Percentiles rank a stretch among this genome's conserved stretches.
Conservation (phyloP, 2,329 filamentous ascomycete genomes). For the Claviceps citrina region DNA sequence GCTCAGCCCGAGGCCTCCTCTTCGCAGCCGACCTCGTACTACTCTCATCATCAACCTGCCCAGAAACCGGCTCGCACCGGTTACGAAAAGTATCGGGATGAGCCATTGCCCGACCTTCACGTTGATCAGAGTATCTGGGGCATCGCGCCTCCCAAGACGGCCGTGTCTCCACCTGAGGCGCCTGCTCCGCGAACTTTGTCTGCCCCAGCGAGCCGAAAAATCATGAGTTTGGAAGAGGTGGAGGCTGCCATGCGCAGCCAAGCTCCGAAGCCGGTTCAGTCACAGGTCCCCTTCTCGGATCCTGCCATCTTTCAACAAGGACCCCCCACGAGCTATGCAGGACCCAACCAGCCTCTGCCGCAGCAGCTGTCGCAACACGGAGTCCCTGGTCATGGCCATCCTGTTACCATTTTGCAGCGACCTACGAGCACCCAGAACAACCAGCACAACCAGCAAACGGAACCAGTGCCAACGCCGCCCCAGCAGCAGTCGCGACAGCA, state of each 20-base stretch:
- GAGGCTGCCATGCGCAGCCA: conserved; percentile 80
- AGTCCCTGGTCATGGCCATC: conserved; percentile 27
- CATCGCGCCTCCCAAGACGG: conserved; percentile 40
- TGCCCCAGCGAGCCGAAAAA: conserved; percentile 43
- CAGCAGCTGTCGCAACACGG: conserved; percentile 17
- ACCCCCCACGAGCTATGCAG: conserved; percentile 11
- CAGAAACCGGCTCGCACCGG: conserved; percentile 57
- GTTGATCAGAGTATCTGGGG: conserved; percentile 92
- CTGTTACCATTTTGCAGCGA: conserved; percentile 40
- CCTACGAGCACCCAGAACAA: conserved; percentile 27
- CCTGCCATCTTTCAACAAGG: conserved; percentile 15
- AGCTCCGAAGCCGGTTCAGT: conserved; percentile 32
- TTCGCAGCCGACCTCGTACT: conserved; percentile 18
- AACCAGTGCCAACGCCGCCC: conserved; percentile 13
- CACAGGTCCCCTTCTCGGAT: conserved; percentile 20
- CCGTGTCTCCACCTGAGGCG: conserved; percentile 16
- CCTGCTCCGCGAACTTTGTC: conserved; percentile 12
- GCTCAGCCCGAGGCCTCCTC: conserved; percentile 20
- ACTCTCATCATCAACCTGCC: conserved; percentile 25
- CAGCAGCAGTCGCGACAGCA: conserved; percentile 17
- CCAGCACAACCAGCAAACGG: conserved; percentile 14
- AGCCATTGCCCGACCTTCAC: conserved; percentile 76
- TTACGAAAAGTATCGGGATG: conserved; percentile 83
- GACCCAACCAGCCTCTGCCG: conserved; percentile 8
- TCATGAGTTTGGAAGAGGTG: conserved; percentile 93